These are phyloP conservation scores for Moesziomyces parantarcticus DNA, from an alignment of 1,284 basidiomycete genomes.

Conservation along the genomic window DNA sequence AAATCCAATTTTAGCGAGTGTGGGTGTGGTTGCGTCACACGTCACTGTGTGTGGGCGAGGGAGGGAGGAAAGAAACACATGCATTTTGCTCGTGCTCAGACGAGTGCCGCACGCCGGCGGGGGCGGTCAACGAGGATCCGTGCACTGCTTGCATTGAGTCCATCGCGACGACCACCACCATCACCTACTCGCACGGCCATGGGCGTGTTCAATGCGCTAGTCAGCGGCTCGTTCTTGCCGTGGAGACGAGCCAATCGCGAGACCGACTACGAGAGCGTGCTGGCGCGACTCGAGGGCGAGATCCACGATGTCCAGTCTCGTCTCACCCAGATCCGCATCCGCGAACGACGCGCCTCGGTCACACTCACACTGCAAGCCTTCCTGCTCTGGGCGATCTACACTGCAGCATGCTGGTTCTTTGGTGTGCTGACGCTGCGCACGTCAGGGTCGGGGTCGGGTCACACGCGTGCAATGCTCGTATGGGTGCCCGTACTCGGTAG, in stretches of 20 bases:
- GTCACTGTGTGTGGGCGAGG: constrained; percentile 4
- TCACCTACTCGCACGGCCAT: constrained; percentile 8
- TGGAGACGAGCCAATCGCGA: constrained; percentile 43
- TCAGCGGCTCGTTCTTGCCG: constrained; percentile 38
- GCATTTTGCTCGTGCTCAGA: no score
- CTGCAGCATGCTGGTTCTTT: constrained; percentile 80
- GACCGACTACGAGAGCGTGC: constrained; percentile 72
- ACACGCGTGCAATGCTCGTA: constrained; percentile 11
- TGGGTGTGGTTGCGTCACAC: constrained; percentile 13
- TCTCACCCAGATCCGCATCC: constrained; percentile 85
- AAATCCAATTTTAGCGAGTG: neutral
- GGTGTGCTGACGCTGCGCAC: constrained; percentile 25
- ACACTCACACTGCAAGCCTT: constrained; percentile 85
- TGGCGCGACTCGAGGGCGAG: constrained; percentile 70
- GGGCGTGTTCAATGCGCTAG: constrained; percentile 51
- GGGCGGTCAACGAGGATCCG: neutral
- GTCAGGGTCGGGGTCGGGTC: constrained; percentile 3
- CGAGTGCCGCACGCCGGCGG: no score
- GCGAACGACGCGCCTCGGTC: constrained; percentile 83
- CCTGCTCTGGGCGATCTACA: constrained; percentile 82
- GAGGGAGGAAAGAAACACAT: no score
- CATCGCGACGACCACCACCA: neutral
- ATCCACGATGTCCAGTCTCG: constrained; percentile 75
- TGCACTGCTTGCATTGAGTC: neutral
- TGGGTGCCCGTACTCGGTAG: constrained; percentile 44